Evolutionary conservation across 257 asterid genomes (phyloP).

Genomic region (Capsicum chinense): DNA sequence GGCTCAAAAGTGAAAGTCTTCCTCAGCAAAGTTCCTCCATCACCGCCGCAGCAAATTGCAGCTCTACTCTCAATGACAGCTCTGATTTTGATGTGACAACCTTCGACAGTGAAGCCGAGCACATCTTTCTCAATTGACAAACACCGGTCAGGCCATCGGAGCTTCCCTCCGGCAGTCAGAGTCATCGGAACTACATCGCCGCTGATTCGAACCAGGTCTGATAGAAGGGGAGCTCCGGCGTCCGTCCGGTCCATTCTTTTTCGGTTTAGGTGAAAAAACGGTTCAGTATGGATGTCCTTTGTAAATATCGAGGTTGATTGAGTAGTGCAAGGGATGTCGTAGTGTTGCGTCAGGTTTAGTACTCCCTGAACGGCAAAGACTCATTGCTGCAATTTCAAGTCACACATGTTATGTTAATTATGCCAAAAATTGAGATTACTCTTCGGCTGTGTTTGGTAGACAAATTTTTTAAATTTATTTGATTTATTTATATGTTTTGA

Average conservation of each 20-base stretch:
- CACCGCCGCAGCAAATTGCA: slow-evolving; percentile 55
- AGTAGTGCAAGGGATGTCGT: neutral
- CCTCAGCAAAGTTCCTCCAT: slow-evolving; percentile 45
- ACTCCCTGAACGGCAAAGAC: neutral
- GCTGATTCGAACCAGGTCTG: slow-evolving; percentile 55
- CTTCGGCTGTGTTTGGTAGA: too few species aligned
- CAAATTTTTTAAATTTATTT: too few species aligned
- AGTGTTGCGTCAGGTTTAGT: neutral
- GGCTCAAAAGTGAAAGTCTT: slow-evolving; percentile 62
- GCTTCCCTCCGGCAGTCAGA: slow-evolving; percentile 62
- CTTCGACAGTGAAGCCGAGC: slow-evolving; percentile 72
- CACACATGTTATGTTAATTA: neutral
- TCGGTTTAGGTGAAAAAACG: neutral
- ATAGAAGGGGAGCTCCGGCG: slow-evolving; percentile 46
- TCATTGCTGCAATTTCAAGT: neutral
- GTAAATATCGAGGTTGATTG: neutral
- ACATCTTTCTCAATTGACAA: slow-evolving; percentile 68
- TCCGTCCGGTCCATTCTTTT: slow-evolving; percentile 38
- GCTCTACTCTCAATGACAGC: slow-evolving; percentile 48
- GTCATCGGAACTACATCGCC: slow-evolving; percentile 52
- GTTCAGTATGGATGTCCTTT: neutral
- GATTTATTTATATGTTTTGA: too few species aligned
- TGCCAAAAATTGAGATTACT: too few species aligned
- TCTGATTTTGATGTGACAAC: slow-evolving; percentile 55
- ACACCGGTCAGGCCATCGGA: slow-evolving; percentile 57